A percentile compares a stretch with the other conserved stretches of the same genome.
phyloP scores from a whole-genome alignment of 495 filamentous ascomycete species.

The Aspergillus cavernicola region DNA sequence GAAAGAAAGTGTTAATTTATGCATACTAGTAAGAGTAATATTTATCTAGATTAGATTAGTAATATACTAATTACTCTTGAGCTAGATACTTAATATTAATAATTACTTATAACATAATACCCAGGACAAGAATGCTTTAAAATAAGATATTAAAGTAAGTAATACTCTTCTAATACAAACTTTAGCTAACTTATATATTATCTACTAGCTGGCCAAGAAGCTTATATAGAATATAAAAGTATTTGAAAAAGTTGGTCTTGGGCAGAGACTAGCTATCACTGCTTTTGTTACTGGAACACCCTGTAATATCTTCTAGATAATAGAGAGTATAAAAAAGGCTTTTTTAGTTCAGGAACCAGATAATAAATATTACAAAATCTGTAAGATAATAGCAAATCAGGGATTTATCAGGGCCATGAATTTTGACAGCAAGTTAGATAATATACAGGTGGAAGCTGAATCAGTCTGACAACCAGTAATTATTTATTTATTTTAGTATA shows the following conservation, averaged over 20 bases:
- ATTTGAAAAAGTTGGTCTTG: slow-evolving; percentile 3
- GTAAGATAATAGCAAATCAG: slow-evolving; percentile 5
- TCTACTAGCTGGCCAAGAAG: slow-evolving; percentile 7
- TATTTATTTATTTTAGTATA: background rate
- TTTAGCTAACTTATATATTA: slow-evolving; percentile 5
- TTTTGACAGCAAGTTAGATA: slow-evolving; percentile 1
- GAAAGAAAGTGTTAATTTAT: slow-evolving; percentile 1
- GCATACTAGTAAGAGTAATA: slow-evolving; percentile 2
- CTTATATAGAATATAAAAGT: slow-evolving; percentile 6
- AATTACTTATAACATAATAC: slow-evolving; percentile 3
- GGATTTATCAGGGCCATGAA: slow-evolving; percentile 6
- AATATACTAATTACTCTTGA: slow-evolving; percentile 10
- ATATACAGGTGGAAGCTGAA: slow-evolving; percentile 4
- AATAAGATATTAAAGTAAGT: slow-evolving; percentile 5
- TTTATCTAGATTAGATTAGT: slow-evolving; percentile 6
- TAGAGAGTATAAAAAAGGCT: slow-evolving; percentile 5
- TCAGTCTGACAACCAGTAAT: background rate
- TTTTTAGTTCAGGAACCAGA: background rate
- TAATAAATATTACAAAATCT: slow-evolving; percentile 5
- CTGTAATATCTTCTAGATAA: slow-evolving; percentile 7
- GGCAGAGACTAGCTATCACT: slow-evolving; percentile 8
- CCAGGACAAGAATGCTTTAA: slow-evolving; percentile 5
- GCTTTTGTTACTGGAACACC: slow-evolving; percentile 8
- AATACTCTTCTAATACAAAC: slow-evolving; percentile 7
- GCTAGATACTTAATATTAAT: slow-evolving; percentile 6